Conservation (phyloP, 2,329 filamentous ascomycete species). For the Aspergillus sp. region DNA sequence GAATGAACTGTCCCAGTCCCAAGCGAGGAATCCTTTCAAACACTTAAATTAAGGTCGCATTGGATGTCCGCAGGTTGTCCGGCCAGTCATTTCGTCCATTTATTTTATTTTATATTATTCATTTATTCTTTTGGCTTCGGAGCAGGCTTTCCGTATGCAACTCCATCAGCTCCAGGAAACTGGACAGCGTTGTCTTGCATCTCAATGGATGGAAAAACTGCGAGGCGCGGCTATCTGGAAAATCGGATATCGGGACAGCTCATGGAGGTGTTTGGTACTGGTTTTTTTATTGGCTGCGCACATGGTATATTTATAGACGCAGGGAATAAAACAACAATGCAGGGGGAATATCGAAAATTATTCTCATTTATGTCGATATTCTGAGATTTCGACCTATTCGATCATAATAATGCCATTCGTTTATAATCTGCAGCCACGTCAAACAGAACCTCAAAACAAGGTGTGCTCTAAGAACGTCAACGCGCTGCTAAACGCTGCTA, state of each 20-base stretch:
- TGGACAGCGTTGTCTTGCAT: background rate
- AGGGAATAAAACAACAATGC: too few species aligned
- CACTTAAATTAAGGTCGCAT: background rate
- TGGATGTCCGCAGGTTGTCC: background rate
- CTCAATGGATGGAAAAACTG: background rate
- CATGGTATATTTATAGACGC: background rate
- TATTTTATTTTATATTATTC: background rate
- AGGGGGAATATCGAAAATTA: too few species aligned
- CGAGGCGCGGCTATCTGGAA: slow-evolving; percentile 2
- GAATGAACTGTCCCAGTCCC: background rate
- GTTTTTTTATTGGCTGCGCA: background rate
- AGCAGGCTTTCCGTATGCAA: too few species aligned
- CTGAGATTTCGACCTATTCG: background rate
- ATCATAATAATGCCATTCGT: too few species aligned
- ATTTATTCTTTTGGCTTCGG: too few species aligned
- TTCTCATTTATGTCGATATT: background rate
- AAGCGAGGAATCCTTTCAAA: background rate
- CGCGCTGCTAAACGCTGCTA: slow-evolving; percentile 5
- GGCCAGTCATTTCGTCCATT: background rate
- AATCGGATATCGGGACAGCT: background rate
- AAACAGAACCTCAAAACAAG: slow-evolving; percentile 5
- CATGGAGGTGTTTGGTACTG: background rate
- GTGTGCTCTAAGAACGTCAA: slow-evolving; percentile 6
- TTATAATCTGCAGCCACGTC: background rate
- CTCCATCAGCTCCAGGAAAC: too few species aligned